Evolutionary conservation across 2,329 filamentous ascomycete species (phyloP), one percentile per base, ranked within the genome.

Genomic region (Neodidymelliopsis sp.): DNA sequence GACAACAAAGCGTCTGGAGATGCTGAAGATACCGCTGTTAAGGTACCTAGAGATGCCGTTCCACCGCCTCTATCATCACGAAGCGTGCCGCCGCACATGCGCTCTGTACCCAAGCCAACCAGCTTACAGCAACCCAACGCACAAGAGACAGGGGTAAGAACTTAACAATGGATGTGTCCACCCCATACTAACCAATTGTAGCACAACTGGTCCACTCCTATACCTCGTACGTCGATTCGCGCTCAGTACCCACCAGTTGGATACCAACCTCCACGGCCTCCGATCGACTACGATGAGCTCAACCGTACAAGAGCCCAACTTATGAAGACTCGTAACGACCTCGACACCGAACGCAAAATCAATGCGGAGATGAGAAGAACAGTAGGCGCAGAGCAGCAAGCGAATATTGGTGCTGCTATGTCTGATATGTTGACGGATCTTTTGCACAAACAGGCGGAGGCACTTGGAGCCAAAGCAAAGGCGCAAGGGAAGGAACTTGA

Each of bases 311-410:
- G 35, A 12, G 46, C 58, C 1, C 49, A 57, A 8, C 15, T 67
- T 0, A 54, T 53, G 37, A 60, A 60, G 24, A 16, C 30, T 1
- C 47, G 54, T 9, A 44, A 50, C 19, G 57, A 63, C 4, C 49
- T 66, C 0, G 49, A 60, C 0, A 8, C 12, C 1, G 58, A 62
- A 23, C 64, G 60, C 30, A 53, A 49, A 25, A 40, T 46, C 3
- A 54, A 43, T 10, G 19, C 35, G 0, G 30, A 40, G n/a, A 40
- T 57, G 8, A 55, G 54, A 25, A 39, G 41, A 15, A 38, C 31
- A 0, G 19, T 59, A 12, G 48, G 54, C 15, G n/a, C 30, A 3
- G 54, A 60, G 19, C 44, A 50, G 16, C 45, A 54, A 12, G 18
- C 49, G 3, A 51, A 42, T 2, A 27, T 47, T 3, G 48, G 57